Conservation (phyloP, 495 filamentous ascomycete species). For the Trichodelitschia bisporula region DNA sequence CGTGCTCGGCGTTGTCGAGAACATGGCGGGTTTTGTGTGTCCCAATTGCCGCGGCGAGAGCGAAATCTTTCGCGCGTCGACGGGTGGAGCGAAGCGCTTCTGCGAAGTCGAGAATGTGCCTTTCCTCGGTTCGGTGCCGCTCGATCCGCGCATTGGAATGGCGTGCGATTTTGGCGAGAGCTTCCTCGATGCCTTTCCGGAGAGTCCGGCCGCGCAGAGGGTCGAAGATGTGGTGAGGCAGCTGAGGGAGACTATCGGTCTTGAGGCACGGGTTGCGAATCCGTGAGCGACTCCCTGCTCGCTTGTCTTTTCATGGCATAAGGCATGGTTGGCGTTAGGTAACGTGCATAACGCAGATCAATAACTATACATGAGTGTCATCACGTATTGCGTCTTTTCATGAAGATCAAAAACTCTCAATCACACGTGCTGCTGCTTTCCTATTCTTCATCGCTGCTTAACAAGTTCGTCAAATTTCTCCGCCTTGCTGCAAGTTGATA, state of each 20-base stretch:
- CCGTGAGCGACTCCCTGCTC: no score
- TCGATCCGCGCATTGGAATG: constrained; percentile 89
- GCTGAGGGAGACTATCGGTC: constrained; percentile 38
- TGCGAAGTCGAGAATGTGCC: constrained; percentile 68
- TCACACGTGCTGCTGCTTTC: no score
- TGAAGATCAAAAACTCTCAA: constrained; percentile 1
- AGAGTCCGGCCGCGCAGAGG: constrained; percentile 66
- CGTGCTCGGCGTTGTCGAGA: constrained; percentile 79
- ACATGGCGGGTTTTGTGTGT: constrained; percentile 94
- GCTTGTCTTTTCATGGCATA: no score
- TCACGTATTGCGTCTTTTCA: no score
- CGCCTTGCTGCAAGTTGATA: no score
- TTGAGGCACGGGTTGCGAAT: constrained; percentile 14
- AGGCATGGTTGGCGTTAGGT: no score
- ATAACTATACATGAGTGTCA: no score
- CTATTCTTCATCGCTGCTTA: no score
- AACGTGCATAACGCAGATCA: no score
- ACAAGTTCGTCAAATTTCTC: no score
- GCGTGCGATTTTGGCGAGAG: constrained; percentile 92
- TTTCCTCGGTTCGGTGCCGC: constrained; percentile 73
- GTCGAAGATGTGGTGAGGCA: constrained; percentile 50
- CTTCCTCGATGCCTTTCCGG: constrained; percentile 80
- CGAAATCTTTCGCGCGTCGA: constrained; percentile 78
- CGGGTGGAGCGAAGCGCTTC: constrained; percentile 57
- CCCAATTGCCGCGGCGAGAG: constrained; percentile 59